Conservation (phyloP, 345 rosid genomes). For the Aquilaria yunnanensis region DNA sequence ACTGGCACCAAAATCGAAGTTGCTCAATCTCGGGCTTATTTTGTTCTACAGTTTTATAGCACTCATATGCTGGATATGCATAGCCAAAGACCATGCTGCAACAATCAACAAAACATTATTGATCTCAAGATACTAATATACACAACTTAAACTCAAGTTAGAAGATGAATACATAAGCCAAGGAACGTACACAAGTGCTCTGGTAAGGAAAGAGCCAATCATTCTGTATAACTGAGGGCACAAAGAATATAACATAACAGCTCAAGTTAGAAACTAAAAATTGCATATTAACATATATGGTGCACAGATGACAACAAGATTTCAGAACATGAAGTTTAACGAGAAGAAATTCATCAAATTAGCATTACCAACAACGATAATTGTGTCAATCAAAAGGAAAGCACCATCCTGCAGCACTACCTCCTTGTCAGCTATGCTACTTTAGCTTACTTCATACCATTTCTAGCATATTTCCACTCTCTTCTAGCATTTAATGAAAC, state of each 20-base stretch:
- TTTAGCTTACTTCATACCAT: too few relatives aligned
- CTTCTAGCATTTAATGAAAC: too few relatives aligned
- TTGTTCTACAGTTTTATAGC: constrained; percentile 63
- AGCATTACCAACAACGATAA: too few relatives aligned
- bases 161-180: background rate
- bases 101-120: background rate
- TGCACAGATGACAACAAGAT: too few relatives aligned
- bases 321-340: too few relatives aligned
- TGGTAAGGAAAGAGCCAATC: constrained; percentile 60
- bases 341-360: too few relatives aligned
- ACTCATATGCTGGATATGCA: constrained; percentile 77
- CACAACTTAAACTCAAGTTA: constrained; percentile 6
- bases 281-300: too few relatives aligned
- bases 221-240: constrained; percentile 20
- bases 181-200: constrained; percentile 50
- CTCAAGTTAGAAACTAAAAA: too few relatives aligned
- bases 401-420: too few relatives aligned
- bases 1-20: constrained; percentile 79
- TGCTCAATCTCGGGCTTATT: constrained; percentile 40
- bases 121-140: background rate
- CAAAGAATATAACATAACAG: background rate
- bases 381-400: too few relatives aligned
- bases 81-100: constrained; percentile 67
- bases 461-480: too few relatives aligned
- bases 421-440: too few relatives aligned